These are phyloP conservation scores for Fusarium sp. DNA, from an alignment of 2,329 filamentous ascomycete genomes.

Conservation along the genomic window DNA sequence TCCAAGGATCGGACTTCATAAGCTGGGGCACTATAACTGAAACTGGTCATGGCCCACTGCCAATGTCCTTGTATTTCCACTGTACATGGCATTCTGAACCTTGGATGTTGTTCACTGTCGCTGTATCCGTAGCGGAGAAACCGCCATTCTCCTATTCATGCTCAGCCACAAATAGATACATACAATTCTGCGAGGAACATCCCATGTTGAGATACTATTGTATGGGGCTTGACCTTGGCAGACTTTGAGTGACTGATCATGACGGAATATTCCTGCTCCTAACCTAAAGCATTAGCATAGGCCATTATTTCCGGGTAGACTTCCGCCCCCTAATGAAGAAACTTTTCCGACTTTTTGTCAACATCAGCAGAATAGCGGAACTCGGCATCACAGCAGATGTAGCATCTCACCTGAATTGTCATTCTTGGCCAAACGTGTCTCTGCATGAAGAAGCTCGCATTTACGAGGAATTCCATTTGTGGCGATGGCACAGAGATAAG, in stretches of 20 bases:
- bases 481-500: neutral
- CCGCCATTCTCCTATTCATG: neutral
- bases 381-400: neutral
- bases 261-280: neutral
- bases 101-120: neutral
- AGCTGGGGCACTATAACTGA: neutral
- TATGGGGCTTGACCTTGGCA: constrained; percentile 4
- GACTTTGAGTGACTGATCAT: neutral
- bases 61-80: neutral
- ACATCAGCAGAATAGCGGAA: neutral
- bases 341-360: neutral
- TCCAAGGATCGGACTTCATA: neutral
- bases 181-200: neutral
- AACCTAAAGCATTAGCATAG: constrained; percentile 1
- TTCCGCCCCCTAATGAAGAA: neutral
- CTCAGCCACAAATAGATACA: neutral
- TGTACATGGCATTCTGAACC: neutral
- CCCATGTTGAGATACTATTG: neutral
- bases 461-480: neutral
- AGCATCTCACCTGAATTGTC: neutral
- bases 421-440: neutral
- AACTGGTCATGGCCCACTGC: neutral
- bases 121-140: neutral
- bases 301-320: neutral
- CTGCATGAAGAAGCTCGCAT: neutral